Conservation (phyloP, 2,329 filamentous ascomycete species). For the Hypoxylon sp. region DNA sequence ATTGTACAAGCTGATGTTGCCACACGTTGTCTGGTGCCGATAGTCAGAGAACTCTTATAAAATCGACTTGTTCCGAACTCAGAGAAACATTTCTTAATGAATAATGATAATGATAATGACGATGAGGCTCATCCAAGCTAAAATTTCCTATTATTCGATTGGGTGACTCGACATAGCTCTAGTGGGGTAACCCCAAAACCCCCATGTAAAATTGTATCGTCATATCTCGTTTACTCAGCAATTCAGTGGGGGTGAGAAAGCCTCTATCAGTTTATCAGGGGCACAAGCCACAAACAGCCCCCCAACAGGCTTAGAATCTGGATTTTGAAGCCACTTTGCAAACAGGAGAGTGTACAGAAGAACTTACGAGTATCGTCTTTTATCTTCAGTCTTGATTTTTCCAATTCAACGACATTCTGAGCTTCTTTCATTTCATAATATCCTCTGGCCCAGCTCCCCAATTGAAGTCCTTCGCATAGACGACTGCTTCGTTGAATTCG, state of each 20-base stretch:
- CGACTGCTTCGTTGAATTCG: neutral
- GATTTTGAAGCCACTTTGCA: slow-evolving; percentile 44
- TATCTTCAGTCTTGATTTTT: slow-evolving; percentile 32
- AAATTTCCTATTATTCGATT: slow-evolving; percentile 31
- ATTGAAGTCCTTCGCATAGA: neutral
- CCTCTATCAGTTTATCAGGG: slow-evolving; percentile 13
- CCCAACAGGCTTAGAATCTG: neutral
- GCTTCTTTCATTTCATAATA: slow-evolving; percentile 4
- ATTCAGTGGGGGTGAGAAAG: neutral
- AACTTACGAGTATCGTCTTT: slow-evolving; percentile 26
- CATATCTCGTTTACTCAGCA: neutral
- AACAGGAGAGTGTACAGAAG: neutral
- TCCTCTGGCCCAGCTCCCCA: neutral
- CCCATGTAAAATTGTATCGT: neutral
- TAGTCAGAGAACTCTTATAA: neutral
- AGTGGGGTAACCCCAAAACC: slow-evolving; percentile 5
- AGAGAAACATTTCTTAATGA: slow-evolving; percentile 5
- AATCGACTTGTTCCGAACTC: neutral
- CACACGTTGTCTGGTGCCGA: neutral
- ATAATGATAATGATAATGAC: slow-evolving; percentile 13
- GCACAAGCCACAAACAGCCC: slow-evolving; percentile 29
- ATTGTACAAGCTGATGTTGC: neutral
- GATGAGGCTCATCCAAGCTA: slow-evolving; percentile 32
- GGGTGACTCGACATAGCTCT: slow-evolving; percentile 1
- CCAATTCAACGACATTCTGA: slow-evolving; percentile 11